Conservation (phyloP, 139 green algal genomes). For the Pseudopediastrum boryanum region DNA sequence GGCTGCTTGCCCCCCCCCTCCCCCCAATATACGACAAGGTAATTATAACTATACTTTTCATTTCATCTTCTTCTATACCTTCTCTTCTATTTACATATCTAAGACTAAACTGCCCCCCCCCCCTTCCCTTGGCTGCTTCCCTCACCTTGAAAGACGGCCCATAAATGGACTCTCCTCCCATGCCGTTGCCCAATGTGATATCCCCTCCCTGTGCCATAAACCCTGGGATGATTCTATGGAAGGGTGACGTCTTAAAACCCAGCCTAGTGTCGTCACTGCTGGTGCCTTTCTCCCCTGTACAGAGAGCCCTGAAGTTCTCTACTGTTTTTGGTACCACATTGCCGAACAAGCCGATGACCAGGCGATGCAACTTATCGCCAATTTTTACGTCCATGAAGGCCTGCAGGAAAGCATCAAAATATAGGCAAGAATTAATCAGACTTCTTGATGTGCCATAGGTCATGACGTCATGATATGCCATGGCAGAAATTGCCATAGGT, state of each 20-base stretch:
- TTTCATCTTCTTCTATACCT: not conserved
- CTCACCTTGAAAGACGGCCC: conserved; percentile 66
- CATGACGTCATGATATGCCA: not conserved
- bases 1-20: not conserved
- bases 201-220: conserved; percentile 62
- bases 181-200: conserved; percentile 78
- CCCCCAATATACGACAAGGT: not conserved
- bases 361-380: conserved; percentile 43
- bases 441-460: not conserved
- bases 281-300: conserved; percentile 75
- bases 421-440: not conserved
- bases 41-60: not conserved
- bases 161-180: conserved; percentile 85
- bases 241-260: conserved; percentile 64
- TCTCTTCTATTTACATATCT: not conserved
- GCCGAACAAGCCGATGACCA: conserved; percentile 86
- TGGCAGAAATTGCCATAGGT: no score
- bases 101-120: not conserved
- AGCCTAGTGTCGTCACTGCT: conserved; percentile 81
- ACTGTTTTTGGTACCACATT: conserved; percentile 81
- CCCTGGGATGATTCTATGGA: conserved; percentile 89
- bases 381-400: conserved; percentile 63
- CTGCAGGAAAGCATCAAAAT: conserved; percentile 10
- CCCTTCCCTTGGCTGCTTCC: not conserved
- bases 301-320: conserved; percentile 70